Conservation (phyloP, 208 protist genomes). For the Acanthamoeba culbertsoni region DNA sequence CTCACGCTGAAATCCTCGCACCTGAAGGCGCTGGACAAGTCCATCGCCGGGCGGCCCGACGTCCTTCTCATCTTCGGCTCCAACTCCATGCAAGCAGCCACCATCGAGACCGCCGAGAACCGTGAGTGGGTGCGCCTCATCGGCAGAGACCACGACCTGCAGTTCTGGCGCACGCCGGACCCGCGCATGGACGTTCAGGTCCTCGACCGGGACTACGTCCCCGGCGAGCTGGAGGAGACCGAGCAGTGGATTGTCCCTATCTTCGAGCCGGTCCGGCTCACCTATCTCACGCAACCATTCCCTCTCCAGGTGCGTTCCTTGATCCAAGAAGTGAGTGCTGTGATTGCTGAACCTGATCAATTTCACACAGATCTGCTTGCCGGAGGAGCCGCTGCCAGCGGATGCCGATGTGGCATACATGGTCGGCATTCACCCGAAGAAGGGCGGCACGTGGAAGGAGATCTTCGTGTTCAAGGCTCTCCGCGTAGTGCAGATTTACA, state of each 20-base stretch:
- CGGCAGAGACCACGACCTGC: conserved; percentile 76
- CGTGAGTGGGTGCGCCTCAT: conserved; percentile 77
- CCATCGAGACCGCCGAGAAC: conserved; percentile 69
- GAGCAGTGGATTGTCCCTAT: conserved; percentile 75
- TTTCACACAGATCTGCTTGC: conserved; percentile 64
- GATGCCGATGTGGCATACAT: conserved; percentile 65
- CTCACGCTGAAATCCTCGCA: conserved; percentile 64
- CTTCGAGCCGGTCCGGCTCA: conserved; percentile 74
- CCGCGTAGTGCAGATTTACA: conserved; percentile 72
- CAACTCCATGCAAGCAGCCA: conserved; percentile 76
- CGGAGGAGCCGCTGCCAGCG: conserved; percentile 59
- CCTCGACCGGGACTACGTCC: conserved; percentile 71
- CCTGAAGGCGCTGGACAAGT: conserved; percentile 68
- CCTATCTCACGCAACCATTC: conserved; percentile 64
- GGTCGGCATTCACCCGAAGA: conserved; percentile 54
- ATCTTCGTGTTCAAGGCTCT: conserved; percentile 66
- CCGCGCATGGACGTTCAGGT: conserved; percentile 56
- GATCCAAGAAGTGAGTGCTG: background rate
- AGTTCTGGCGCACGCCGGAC: conserved; percentile 73
- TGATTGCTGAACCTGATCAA: too few species aligned
- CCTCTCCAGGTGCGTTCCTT: conserved; percentile 8
- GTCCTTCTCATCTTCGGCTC: conserved; percentile 62
- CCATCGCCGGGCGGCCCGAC: background rate
- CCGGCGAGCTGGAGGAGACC: conserved; percentile 68
- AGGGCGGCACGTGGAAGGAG: conserved; percentile 71